phyloP scores from a whole-genome alignment of 2,329 filamentous ascomycete genomes.

The Cercospora citrullina region DNA sequence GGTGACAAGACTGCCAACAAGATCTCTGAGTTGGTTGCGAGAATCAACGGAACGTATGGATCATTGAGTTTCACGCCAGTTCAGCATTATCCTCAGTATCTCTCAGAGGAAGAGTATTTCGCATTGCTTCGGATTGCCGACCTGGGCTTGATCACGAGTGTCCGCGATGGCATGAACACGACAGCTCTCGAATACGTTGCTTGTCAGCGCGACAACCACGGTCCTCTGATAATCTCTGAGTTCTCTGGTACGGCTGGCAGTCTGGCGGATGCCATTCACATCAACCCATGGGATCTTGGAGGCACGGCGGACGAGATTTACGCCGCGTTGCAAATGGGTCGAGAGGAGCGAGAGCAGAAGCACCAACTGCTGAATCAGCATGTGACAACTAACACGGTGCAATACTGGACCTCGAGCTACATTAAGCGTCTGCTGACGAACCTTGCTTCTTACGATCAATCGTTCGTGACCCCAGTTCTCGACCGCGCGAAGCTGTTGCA shows the following conservation, averaged over 20 bases:
- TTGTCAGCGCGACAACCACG: slow-evolving; percentile 82
- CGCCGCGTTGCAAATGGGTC: slow-evolving; percentile 73
- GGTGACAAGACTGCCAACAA: slow-evolving; percentile 80
- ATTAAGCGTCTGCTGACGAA: slow-evolving; percentile 77
- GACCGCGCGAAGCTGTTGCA: slow-evolving; percentile 71
- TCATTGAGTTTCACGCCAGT: slow-evolving; percentile 87
- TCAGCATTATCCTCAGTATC: slow-evolving; percentile 91
- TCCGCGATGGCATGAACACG: slow-evolving; percentile 97
- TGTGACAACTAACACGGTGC: slow-evolving; percentile 81
- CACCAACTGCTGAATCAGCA: slow-evolving; percentile 77
- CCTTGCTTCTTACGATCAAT: slow-evolving; percentile 72
- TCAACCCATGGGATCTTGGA: slow-evolving; percentile 91
- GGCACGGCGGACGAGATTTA: slow-evolving; percentile 84
- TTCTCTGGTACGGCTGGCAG: slow-evolving; percentile 93
- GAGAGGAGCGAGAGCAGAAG: slow-evolving; percentile 64
- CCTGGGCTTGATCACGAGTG: slow-evolving; percentile 90
- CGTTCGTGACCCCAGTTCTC: slow-evolving; percentile 75
- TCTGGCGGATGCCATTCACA: slow-evolving; percentile 82
- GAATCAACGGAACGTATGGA: slow-evolving; percentile 88
- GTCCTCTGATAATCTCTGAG: slow-evolving; percentile 90
- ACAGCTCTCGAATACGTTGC: slow-evolving; percentile 93
- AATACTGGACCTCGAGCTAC: slow-evolving; percentile 80
- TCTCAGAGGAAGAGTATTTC: slow-evolving; percentile 88
- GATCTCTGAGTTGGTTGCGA: slow-evolving; percentile 85
- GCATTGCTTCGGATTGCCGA: slow-evolving; percentile 87